Conservation (phyloP, 768 basidiomycete genomes). For the Naematelia encephala region DNA sequence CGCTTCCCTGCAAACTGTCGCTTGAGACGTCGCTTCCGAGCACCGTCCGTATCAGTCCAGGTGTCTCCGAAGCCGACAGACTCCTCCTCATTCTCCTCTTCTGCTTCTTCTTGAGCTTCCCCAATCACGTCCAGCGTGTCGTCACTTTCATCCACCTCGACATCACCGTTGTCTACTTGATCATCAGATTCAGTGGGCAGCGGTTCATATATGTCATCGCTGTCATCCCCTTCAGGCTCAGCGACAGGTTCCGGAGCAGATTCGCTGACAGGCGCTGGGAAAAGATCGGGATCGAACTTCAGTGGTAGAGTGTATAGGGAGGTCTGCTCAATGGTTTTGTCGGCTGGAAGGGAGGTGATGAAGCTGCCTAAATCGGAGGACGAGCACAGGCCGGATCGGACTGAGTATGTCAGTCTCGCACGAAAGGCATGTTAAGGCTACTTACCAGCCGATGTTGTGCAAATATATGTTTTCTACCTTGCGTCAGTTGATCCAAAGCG, state of each 20-base stretch:
- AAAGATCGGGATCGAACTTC: constrained; percentile 53
- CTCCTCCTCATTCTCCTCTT: neutral
- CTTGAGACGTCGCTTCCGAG: neutral
- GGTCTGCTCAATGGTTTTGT: constrained; percentile 64
- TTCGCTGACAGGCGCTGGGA: constrained; percentile 7
- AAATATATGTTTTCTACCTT: constrained; percentile 83
- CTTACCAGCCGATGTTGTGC: constrained; percentile 62
- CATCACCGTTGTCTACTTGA: neutral
- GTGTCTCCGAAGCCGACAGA: neutral
- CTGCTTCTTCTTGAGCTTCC: constrained; percentile 1
- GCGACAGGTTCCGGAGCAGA: constrained; percentile 8
- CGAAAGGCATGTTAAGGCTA: neutral
- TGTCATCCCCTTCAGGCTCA: constrained; percentile 13
- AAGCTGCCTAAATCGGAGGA: constrained; percentile 75
- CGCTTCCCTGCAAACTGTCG: constrained; percentile 1
- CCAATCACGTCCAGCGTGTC: constrained; percentile 11
- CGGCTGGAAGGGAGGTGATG: constrained; percentile 71
- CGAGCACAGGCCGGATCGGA: constrained; percentile 68
- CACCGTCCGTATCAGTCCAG: neutral
- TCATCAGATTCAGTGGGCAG: constrained; percentile 13
- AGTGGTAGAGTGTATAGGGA: constrained; percentile 86
- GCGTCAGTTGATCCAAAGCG: constrained; percentile 9
- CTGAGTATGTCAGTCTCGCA: constrained; percentile 53
- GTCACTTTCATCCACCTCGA: constrained; percentile 4
- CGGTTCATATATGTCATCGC: constrained; percentile 14